phyloP scores from a whole-genome alignment of 1,139 yeast genomes.

The Saccharomyces pastorianus region DNA sequence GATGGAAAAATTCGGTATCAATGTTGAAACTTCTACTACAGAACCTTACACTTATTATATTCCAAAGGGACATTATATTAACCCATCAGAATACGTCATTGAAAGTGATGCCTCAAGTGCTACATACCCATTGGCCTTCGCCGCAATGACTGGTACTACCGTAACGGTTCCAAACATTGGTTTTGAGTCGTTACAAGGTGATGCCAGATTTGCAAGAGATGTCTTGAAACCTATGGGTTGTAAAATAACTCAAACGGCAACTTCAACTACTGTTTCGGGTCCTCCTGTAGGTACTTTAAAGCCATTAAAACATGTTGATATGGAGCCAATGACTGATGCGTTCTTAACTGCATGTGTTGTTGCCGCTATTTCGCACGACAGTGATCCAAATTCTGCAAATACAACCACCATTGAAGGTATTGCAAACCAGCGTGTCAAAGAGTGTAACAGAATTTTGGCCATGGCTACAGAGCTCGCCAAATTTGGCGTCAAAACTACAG shows the following conservation, averaged over 20 bases:
- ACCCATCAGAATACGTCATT: conserved; percentile 77
- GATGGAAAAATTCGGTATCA: conserved; percentile 87
- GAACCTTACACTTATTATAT: conserved; percentile 82
- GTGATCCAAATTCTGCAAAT: conserved; percentile 28
- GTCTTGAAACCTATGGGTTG: conserved; percentile 96
- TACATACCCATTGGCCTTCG: conserved; percentile 93
- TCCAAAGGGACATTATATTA: conserved; percentile 71
- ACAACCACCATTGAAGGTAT: conserved; percentile 85
- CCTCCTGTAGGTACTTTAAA: conserved; percentile 62
- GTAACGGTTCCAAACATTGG: conserved; percentile 95
- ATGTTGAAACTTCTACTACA: conserved; percentile 60
- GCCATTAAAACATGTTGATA: conserved; percentile 72
- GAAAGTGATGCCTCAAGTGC: conserved; percentile 99
- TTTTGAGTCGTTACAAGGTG: conserved; percentile 86
- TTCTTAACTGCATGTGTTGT: conserved; percentile 93
- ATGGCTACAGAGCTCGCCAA: conserved; percentile 84
- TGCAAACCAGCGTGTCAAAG: conserved; percentile 96
- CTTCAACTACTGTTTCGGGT: conserved; percentile 87
- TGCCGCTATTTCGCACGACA: conserved; percentile 69
- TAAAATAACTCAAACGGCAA: conserved; percentile 67
- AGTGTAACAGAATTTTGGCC: conserved; percentile 91
- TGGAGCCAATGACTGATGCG: conserved; percentile 99
- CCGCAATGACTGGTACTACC: conserved; percentile 93
- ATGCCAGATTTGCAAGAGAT: conserved; percentile 91
- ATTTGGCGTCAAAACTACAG: conserved; percentile 80